Percentiles rank a stretch among this genome's conserved stretches.
phyloP scores from a whole-genome alignment of 306 rosid species.

The Lupinus albus region DNA sequence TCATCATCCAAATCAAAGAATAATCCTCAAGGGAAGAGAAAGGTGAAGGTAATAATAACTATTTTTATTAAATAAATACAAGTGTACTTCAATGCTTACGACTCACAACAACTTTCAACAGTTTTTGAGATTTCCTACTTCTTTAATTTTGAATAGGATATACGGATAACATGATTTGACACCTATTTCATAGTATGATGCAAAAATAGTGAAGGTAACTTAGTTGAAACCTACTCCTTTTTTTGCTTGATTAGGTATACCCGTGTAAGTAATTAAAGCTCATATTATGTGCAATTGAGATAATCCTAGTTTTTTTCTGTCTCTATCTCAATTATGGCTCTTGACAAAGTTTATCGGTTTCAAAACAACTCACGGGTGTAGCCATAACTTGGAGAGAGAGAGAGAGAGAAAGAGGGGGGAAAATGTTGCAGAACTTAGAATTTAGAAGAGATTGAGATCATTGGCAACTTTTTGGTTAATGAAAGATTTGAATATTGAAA shows the following conservation, averaged over 20 bases:
- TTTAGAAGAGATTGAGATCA: neutral
- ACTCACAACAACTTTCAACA: too few species aligned
- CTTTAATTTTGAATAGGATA: too few species aligned
- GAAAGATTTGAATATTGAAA: neutral
- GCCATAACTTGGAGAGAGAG: neutral
- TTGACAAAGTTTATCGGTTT: constrained; percentile 6
- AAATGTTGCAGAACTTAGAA: neutral
- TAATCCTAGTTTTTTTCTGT: constrained; percentile 34
- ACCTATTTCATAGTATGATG: too few species aligned
- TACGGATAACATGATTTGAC: too few species aligned
- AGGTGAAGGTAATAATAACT: constrained; percentile 76
- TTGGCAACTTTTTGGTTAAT: neutral
- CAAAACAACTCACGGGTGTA: constrained; percentile 55
- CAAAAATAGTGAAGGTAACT: constrained; percentile 69
- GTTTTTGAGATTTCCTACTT: too few species aligned
- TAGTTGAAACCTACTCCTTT: neutral
- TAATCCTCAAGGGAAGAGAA: constrained; percentile 71
- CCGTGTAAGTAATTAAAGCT: constrained; percentile 4
- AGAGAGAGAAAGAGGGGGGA: too few species aligned
- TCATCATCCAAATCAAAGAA: constrained; percentile 59
- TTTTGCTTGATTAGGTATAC: neutral
- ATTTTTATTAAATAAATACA: too few species aligned
- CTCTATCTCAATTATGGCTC: constrained; percentile 38
- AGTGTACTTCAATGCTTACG: too few species aligned
- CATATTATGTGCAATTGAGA: constrained; percentile 28